Conservation (phyloP, 2,329 filamentous ascomycete genomes). For the Tolypocladium tundrense region DNA sequence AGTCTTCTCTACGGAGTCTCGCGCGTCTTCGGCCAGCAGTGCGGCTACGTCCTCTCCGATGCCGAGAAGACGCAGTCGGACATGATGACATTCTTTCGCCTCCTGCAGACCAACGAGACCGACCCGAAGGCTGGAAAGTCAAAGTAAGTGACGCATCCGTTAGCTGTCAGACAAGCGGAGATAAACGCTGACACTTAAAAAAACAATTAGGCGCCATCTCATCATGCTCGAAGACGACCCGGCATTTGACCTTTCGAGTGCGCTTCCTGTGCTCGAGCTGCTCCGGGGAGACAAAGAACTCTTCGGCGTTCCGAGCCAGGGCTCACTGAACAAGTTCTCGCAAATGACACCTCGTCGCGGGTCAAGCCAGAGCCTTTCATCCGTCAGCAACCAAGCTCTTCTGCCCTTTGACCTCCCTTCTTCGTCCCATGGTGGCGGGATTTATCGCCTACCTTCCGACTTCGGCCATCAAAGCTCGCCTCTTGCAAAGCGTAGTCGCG, state of each 20-base stretch:
- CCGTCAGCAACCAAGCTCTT: slow-evolving; percentile 14
- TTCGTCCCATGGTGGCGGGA: slow-evolving; percentile 23
- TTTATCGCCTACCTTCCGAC: slow-evolving; percentile 21
- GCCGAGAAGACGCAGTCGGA: slow-evolving; percentile 63
- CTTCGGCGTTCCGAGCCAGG: slow-evolving; percentile 23
- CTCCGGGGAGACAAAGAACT: slow-evolving; percentile 25
- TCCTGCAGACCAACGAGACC: slow-evolving; percentile 43
- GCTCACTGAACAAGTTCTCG: slow-evolving; percentile 26
- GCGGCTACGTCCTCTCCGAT: slow-evolving; percentile 73
- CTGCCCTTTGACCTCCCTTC: slow-evolving; percentile 21
- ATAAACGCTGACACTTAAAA: slow-evolving; percentile 5
- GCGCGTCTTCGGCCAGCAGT: slow-evolving; percentile 80
- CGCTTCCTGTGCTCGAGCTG: slow-evolving; percentile 21
- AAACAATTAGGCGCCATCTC: slow-evolving; percentile 52
- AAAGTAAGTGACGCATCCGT: slow-evolving; percentile 48
- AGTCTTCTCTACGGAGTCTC: slow-evolving; percentile 81
- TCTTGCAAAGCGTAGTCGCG: slow-evolving; percentile 10
- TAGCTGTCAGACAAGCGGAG: slow-evolving; percentile 8
- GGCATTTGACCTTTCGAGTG: slow-evolving; percentile 42
- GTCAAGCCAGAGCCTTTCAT: slow-evolving; percentile 21
- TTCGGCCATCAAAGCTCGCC: slow-evolving; percentile 22
- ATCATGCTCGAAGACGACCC: slow-evolving; percentile 77
- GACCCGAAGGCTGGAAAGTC: slow-evolving; percentile 63
- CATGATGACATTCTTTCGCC: slow-evolving; percentile 58
- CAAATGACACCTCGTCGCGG: slow-evolving; percentile 30